Base-by-base conservation (phyloP, 345 rosid species). In the Cardamine occulta region DNA sequence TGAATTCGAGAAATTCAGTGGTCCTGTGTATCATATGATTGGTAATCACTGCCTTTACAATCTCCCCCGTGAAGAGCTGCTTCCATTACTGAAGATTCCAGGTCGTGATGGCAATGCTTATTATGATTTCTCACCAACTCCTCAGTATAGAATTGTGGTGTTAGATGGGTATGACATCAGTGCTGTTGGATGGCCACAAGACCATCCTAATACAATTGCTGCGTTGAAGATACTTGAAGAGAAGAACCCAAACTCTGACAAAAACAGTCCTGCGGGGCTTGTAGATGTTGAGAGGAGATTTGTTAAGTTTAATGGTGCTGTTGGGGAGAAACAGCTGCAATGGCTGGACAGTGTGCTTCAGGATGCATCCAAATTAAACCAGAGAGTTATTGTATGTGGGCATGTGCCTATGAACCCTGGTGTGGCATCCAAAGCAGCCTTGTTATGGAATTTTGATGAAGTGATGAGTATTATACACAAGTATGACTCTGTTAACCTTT, bases 31-130 rank as follows among this genome's bases (percentile, higher is more conserved):
- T 85, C 99, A 95, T 71, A 74, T 92, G 90, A 92, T 95, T 61
- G 99, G 98, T 9, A 92, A 95, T 70, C 99, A 95, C 73, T 92
- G 97, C 66, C 91, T 92, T n/a, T 95, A 95, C 83, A 95, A 95
- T 78, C 97, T 95, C 78, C 90, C 91, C 12, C 91, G 97, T 7
- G 82, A 82, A 56, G 74, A 86, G 75, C 59, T 92, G 60, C 92
- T 91, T 59, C 97, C 97, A 1, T 74, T 95, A 4, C 81, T 95
- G 73, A 87, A 87, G 66, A 92, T 92, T 61, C 86, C 81, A 1
- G 79, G 77, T 72, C 35, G 24, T 44, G 83, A 82, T 61, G 80
- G 82, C 7, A 79, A 55, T 59, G 98, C 97, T 35, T 92, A 90
- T 81, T 95, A 95, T 69, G 98, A 92, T 23, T 89, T 95, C 47